A percentile compares a stretch with the other conserved stretches of the same genome.
phyloP scores from a whole-genome alignment of 1,284 basidiomycete genomes.

The Tausonia pullulans region DNA sequence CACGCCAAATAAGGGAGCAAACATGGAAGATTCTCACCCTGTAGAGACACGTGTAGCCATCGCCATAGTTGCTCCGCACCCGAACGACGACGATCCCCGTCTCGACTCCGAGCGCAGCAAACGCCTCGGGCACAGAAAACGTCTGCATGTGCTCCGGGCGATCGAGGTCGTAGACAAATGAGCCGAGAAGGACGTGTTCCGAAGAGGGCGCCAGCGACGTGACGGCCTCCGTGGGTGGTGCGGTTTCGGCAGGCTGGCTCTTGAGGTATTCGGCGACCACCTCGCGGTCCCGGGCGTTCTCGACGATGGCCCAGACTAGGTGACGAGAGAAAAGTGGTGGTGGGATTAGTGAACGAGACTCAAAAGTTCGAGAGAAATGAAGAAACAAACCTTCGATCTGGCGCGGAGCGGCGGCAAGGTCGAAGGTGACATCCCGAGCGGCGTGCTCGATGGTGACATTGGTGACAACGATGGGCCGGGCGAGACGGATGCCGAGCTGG shows the following conservation, averaged over 20 bases:
- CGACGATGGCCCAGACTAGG: constrained; percentile 68
- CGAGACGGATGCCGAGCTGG: constrained; percentile 68
- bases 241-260: constrained; percentile 13
- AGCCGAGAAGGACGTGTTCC: constrained; percentile 60
- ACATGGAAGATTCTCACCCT: constrained; percentile 42
- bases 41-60: constrained; percentile 80
- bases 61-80: constrained; percentile 78
- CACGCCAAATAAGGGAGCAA: not conserved
- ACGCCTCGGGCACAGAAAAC: constrained; percentile 60
- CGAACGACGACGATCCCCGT: constrained; percentile 68
- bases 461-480: constrained; percentile 53
- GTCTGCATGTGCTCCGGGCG: constrained; percentile 65
- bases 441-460: constrained; percentile 84
- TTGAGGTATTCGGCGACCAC: constrained; percentile 40
- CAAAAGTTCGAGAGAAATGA: not conserved
- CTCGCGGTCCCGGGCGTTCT: constrained; percentile 56
- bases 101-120: constrained; percentile 58
- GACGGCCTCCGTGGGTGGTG: constrained; percentile 27
- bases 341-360: not conserved
- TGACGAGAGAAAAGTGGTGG: not conserved
- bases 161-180: constrained; percentile 67
- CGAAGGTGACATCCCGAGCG: constrained; percentile 61
- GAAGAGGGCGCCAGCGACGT: constrained; percentile 44
- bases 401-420: constrained; percentile 66
- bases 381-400: constrained; percentile 51